Conservation (phyloP, 164 flowering plant species). For the Buxus sempervirens region DNA sequence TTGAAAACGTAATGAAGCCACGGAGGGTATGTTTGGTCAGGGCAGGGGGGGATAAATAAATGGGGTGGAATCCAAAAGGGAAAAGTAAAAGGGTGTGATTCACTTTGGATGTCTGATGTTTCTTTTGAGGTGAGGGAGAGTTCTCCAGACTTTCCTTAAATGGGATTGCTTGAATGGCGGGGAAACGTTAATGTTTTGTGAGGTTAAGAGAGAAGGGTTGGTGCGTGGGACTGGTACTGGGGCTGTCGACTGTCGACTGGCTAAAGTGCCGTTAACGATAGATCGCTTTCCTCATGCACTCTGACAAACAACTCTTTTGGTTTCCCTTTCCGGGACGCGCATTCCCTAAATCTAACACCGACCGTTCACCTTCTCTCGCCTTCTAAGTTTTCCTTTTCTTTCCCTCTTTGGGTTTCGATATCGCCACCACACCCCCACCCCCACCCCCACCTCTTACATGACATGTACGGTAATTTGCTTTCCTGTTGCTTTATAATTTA, state of each 20-base stretch:
- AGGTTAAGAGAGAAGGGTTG: neutral
- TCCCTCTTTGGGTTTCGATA: neutral
- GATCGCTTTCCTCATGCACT: conserved; percentile 5
- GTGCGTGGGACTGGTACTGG: neutral
- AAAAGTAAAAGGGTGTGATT: too few relatives aligned
- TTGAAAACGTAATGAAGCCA: too few relatives aligned
- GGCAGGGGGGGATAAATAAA: too few relatives aligned
- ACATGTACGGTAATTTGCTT: too few relatives aligned
- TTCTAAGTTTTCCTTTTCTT: conserved; percentile 13
- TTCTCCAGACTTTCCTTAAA: neutral
- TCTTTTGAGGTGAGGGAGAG: too few relatives aligned
- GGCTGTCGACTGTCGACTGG: neutral
- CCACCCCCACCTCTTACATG: too few relatives aligned
- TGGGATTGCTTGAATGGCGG: neutral
- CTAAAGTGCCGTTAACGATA: conserved; percentile 1
- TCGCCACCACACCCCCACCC: too few relatives aligned
- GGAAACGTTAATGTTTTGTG: neutral
- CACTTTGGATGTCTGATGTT: too few relatives aligned
- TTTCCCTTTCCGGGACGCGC: conserved; percentile 14
- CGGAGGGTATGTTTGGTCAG: too few relatives aligned
- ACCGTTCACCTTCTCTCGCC: conserved; percentile 11
- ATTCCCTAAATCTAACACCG: conserved; percentile 6
- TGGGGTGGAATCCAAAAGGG: too few relatives aligned
- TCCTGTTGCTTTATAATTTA: too few relatives aligned
- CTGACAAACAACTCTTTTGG: conserved; percentile 13